These are phyloP conservation scores for Rasamsonia emersonii DNA, from an alignment of 2,329 filamentous ascomycete species.

Conservation along the genomic window DNA sequence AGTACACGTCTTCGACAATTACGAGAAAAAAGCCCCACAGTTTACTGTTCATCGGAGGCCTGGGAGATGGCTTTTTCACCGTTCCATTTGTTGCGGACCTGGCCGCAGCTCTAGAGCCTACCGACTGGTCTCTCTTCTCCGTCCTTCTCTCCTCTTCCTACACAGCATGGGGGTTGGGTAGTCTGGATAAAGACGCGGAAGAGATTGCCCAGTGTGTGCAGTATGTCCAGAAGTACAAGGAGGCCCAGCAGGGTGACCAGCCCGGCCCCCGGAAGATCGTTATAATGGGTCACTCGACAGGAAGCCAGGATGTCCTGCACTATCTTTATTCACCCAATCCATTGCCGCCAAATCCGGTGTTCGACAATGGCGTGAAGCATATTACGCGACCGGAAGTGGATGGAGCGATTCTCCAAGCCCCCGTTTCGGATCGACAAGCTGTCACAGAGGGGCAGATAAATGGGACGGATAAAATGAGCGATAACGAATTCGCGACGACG, in stretches of 20 bases:
- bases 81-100: slow-evolving; percentile 47
- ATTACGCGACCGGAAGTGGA: slow-evolving; percentile 50
- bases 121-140: slow-evolving; percentile 46
- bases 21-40: slow-evolving; percentile 34
- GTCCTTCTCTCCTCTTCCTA: slow-evolving; percentile 46
- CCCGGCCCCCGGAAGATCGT: slow-evolving; percentile 45
- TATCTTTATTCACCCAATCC: slow-evolving; percentile 46
- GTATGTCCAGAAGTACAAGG: slow-evolving; percentile 39
- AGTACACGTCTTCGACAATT: slow-evolving; percentile 21
- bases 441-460: slow-evolving; percentile 29
- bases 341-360: slow-evolving; percentile 18
- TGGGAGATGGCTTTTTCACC: slow-evolving; percentile 49
- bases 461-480: slow-evolving; percentile 8
- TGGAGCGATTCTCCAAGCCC: slow-evolving; percentile 71
- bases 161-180: slow-evolving; percentile 46
- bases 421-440: slow-evolving; percentile 68
- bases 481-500: slow-evolving; percentile 12
- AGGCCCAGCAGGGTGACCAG: slow-evolving; percentile 5
- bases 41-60: slow-evolving; percentile 51
- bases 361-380: slow-evolving; percentile 19
- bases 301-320: slow-evolving; percentile 60
- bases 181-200: slow-evolving; percentile 45
- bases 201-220: slow-evolving; percentile 45
- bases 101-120: slow-evolving; percentile 38
- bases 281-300: slow-evolving; percentile 61